phyloP scores from a whole-genome alignment of 176 grass and related monocot species.

The Echinochloa phyllopogon region DNA sequence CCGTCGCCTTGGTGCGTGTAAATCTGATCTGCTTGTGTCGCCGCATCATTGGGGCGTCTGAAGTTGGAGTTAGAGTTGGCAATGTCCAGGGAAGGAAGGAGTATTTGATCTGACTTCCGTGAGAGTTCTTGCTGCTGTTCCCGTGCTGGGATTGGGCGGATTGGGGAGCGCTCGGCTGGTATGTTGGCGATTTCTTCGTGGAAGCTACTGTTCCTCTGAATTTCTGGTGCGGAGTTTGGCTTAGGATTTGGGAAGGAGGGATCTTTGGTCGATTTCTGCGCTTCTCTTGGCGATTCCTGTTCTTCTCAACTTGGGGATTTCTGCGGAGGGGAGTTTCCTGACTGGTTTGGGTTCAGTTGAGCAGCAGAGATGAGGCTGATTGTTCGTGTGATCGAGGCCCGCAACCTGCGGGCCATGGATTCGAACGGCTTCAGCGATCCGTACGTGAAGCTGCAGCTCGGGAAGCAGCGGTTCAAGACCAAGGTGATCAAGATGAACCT shows the following conservation, averaged over 20 bases:
- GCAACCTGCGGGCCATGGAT: constrained; percentile 74
- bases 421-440: constrained; percentile 81
- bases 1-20: constrained; percentile 9
- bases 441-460: constrained; percentile 80
- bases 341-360: neutral
- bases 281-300: constrained; percentile 19
- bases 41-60: constrained; percentile 14
- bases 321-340: neutral
- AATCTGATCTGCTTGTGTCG: constrained; percentile 31
- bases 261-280: constrained; percentile 24
- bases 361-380: constrained; percentile 66
- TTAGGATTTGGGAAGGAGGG: constrained; percentile 14
- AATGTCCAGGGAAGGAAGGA: neutral
- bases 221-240: constrained; percentile 17
- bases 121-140: constrained; percentile 35
- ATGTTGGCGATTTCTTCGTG: constrained; percentile 12
- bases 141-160: constrained; percentile 9
- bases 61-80: constrained; percentile 10
- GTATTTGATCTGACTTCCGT: constrained; percentile 2
- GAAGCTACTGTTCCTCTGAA: constrained; percentile 2
- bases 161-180: neutral
- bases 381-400: constrained; percentile 78
- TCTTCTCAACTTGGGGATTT: constrained; percentile 9
- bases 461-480: constrained; percentile 75
- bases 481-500: constrained; percentile 84